Conservation (phyloP, 2,329 filamentous ascomycete genomes). For the Fusarium floridanum region DNA sequence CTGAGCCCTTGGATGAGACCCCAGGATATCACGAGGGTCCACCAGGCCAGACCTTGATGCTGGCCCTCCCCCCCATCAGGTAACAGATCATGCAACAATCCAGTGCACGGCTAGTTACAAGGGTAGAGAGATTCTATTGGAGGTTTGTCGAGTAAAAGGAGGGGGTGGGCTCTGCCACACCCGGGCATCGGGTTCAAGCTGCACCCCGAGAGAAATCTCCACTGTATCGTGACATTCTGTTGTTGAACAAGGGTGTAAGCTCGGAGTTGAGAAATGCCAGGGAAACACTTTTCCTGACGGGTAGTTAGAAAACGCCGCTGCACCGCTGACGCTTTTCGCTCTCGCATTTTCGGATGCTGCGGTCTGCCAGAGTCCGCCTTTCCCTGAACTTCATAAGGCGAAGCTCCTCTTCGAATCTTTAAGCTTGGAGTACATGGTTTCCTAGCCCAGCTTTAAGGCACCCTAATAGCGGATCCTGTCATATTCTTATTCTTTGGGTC, state of each 20-base stretch:
- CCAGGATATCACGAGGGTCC: constrained; percentile 1
- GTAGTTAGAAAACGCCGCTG: constrained; percentile 13
- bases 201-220: constrained; percentile 32
- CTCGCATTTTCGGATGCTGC: constrained; percentile 1
- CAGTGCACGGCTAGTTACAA: constrained; percentile 5
- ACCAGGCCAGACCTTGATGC: neutral
- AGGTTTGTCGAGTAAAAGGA: constrained; percentile 1
- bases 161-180: constrained; percentile 16
- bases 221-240: constrained; percentile 7
- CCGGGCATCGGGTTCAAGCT: constrained; percentile 39
- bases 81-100: constrained; percentile 27
- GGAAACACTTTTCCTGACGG: constrained; percentile 12
- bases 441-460: neutral
- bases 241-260: neutral
- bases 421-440: neutral
- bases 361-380: neutral
- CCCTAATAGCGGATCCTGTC: neutral
- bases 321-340: constrained; percentile 19
- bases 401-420: neutral
- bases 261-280: constrained; percentile 4
- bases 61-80: neutral
- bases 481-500: neutral
- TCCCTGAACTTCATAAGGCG: constrained; percentile 25
- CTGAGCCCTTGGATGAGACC: neutral
- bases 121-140: constrained; percentile 1